Base-by-base conservation (phyloP, 345 rosid genomes). In the Combretum micranthum region DNA sequence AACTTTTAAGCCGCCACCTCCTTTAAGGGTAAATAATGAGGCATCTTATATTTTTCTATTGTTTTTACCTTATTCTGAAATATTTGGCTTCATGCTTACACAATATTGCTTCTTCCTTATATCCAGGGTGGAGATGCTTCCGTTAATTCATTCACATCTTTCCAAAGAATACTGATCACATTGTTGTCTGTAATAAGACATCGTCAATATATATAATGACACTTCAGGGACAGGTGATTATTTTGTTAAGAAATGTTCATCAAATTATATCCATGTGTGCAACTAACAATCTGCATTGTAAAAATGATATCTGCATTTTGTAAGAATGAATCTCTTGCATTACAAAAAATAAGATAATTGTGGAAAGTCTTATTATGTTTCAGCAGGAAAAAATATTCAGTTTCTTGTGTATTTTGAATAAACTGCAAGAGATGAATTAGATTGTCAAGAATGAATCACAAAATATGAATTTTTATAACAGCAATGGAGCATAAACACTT, bases 51-150 rank as follows among this genome's bases (percentile, higher is more conserved):
- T 60, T 52, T 52, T 61, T 50, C 52, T 59, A 13, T 10, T 4
- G 17, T 22, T 21, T 32, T 42, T 69, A 6, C 44, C 17, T 53
- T 72, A 23, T 12, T 64, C 44, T 57, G 26, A 13, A 15, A 60
- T 39, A 53, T 17, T 39, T 32, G 21, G 59, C 37, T 49, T 53
- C 20, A 32, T 47, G 53, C 12, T 65, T 42, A 20, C 65, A 22
- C 55, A 12, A 60, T 26, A 47, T 22, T 53, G 63, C 55, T 64
- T 65, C 56, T 59, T 16, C 63, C 55, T 74, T 68, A 47, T 32
- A 55, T 56, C 44, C 72, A 90, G 99, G 97, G 97, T 54, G 92
- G 88, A 64, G 97, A 94, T 61, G 99, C 96, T 53, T 84, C 99
- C n/a, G 99, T 90, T 65, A 94, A 94, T 71, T 90, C 56, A 82